These are phyloP conservation scores for Rhododendron kiyosumense DNA, from an alignment of 148 eudicot genomes.

Conservation along the genomic window DNA sequence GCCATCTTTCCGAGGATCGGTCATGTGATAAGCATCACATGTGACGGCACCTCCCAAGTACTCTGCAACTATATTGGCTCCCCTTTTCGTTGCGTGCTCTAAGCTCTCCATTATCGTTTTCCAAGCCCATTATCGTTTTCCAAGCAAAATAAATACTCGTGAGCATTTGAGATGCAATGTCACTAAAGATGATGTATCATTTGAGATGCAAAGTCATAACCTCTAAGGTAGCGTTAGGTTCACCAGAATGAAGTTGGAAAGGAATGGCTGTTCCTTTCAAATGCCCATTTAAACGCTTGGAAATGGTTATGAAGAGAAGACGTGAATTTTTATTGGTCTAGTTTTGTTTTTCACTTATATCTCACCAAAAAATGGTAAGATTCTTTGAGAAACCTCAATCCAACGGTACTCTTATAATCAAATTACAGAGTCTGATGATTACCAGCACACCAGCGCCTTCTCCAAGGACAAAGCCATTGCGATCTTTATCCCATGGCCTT, in stretches of 20 bases:
- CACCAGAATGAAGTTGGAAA: background rate
- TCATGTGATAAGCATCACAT: slow-evolving; percentile 65
- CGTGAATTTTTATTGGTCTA: too few species aligned
- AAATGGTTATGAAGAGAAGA: too few species aligned
- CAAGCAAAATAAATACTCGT: background rate
- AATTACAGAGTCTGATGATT: background rate
- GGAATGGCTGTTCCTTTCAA: background rate
- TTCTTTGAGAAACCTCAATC: too few species aligned
- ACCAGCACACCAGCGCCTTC: slow-evolving; percentile 69
- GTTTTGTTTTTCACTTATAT: too few species aligned
- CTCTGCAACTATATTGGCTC: slow-evolving; percentile 56
- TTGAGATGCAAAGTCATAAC: too few species aligned
- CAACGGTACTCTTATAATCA: background rate
- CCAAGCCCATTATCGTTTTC: slow-evolving; percentile 38
- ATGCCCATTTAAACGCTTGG: background rate
- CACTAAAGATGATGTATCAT: background rate
- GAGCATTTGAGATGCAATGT: background rate
- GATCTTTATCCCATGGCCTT: slow-evolving; percentile 60
- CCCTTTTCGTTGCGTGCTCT: slow-evolving; percentile 53
- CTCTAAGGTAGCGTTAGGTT: background rate
- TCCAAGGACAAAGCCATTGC: slow-evolving; percentile 69
- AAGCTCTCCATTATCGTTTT: too few species aligned
- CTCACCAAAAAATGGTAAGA: too few species aligned
- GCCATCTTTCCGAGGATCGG: slow-evolving; percentile 54
- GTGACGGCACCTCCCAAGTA: slow-evolving; percentile 55